Base-by-base conservation (phyloP, 1,139 yeast genomes). In the Scheffersomyces insectosa region DNA sequence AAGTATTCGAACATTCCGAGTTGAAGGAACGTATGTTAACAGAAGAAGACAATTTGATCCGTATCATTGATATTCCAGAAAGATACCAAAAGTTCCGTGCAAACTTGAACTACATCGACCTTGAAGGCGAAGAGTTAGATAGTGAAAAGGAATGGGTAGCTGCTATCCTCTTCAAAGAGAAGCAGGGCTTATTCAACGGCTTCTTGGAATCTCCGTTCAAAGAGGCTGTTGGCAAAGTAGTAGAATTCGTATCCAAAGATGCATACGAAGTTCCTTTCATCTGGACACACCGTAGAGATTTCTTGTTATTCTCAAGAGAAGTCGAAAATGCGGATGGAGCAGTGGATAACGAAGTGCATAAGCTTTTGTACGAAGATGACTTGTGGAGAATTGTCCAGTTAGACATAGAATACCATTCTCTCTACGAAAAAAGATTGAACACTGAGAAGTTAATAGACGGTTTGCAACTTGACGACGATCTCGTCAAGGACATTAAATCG, bases 261-360 rank as follows among this genome's bases (percentile, higher is more conserved):
- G 76, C 85, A 42, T 77, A 85, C 49, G 99, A 93, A 61, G 96
- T 93, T 3, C 98, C 99, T n/a, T 88, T 90, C 59, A 90, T 93
- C 47, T 91, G 96, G 88, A 85, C 91, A 31, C 96, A 90, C 59
- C 87, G 98, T 62, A 86, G 95, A 63, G 98, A 93, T 64, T 90
- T 87, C 60, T 73, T 89, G 32, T 71, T 86, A 42, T 72, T 73
- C 52, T 78, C 88, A 10, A 85, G 80, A 54, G 84, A 80, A 42
- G 74, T 72, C 7, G 51, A 54, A 28, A 71, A 68, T 39, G 79
- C 79, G 7, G 80, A 79, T 38, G 79, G 79, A 0, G 51, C 55
- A 9, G 47, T 59, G 14, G 66, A 63, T 37, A 70, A 72, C 39
- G 66, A 64, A 27, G 83, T 81, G 15, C 78, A 73, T 51, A 78